A percentile compares a stretch with the other conserved stretches of the same genome.
phyloP scores from a whole-genome alignment of 2,329 filamentous ascomycete species.

The Calonectria pauciramosa region DNA sequence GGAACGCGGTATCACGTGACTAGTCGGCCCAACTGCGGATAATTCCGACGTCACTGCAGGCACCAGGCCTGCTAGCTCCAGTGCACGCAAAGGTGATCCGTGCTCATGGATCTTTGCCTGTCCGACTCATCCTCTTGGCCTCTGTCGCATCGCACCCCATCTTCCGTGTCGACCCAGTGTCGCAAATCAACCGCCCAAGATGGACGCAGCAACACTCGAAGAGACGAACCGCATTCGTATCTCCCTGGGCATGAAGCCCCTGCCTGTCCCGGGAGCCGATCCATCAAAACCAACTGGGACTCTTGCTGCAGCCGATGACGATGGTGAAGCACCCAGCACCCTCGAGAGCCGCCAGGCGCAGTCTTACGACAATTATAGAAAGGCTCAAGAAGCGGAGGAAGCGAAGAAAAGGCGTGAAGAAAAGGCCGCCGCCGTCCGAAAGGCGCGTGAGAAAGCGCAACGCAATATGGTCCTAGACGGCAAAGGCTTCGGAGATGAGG shows the following conservation, averaged over 20 bases:
- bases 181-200: constrained; percentile 48
- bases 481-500: constrained; percentile 83
- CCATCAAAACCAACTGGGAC: constrained; percentile 54
- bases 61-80: constrained; percentile 4
- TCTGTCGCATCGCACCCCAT: constrained; percentile 14
- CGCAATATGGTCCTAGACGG: constrained; percentile 83
- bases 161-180: not conserved
- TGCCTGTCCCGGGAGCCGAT: constrained; percentile 82
- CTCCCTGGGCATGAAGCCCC: constrained; percentile 89
- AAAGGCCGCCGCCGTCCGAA: constrained; percentile 86
- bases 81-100: constrained; percentile 33
- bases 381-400: constrained; percentile 76
- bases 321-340: constrained; percentile 80
- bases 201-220: constrained; percentile 83
- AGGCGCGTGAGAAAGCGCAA: constrained; percentile 86
- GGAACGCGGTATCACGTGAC: constrained; percentile 31
- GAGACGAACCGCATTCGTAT: constrained; percentile 94
- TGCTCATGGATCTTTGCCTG: constrained; percentile 30
- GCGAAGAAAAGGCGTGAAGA: constrained; percentile 85
- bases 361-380: constrained; percentile 80
- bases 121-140: constrained; percentile 19
- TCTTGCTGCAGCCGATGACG: constrained; percentile 72
- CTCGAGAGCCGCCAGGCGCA: constrained; percentile 84
- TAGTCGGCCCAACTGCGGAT: constrained; percentile 11
- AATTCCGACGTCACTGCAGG: constrained; percentile 14